Evolutionary conservation across 78 protist species (phyloP), one percentile per base, ranked within the genome.

Genomic region (Trichosphaerium sp.): DNA sequence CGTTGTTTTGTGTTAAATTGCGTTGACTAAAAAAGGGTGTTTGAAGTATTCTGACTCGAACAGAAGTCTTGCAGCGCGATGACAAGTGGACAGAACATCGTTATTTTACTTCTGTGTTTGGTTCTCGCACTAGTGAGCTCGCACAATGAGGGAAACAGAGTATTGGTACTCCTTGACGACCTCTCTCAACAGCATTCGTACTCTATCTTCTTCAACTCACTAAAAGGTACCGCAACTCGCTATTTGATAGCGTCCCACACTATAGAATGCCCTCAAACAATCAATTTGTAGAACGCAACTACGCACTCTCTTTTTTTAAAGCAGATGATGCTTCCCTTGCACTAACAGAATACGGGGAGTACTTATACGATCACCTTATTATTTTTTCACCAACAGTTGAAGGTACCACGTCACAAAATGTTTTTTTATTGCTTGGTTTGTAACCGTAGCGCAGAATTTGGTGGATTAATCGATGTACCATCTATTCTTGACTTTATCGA

Each of bases 341-440:
- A 5, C 59, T 84, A 34, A 32, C 35, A 61, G 56, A 65, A 52
- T 78, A 65, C 34, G 90, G 84, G 21, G 90, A 71, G 48, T 69
- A 25, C 62, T 12, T 42, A 31, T 84, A 57, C 63, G 85, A 84
- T 51, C 28, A 67, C 10, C 52, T 84, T 40, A 49, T 84, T 28
- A 8, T 84, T 15, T 78, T 84, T 32, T 38, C 84, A 37, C 84
- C 90, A 44, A 32, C 55, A 0, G 49, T 37, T 39, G 89, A 83
- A 28, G 75, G 81, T 55, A 41, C 18, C 40, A 8, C 2, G 42
- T 4, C 26, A 3, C 26, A 3, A 34, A 5, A 10, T 10, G 40
- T 2, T 34, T 4, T 42, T 12, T 42, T 32, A 40, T 29, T 47
- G 37, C 21, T 40, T 37, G 2, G 28, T 6, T 15, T 25, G 14